Evolutionary conservation across 805 yeast species (phyloP).

Genomic region (Wickerhamiella allomyrinae): DNA sequence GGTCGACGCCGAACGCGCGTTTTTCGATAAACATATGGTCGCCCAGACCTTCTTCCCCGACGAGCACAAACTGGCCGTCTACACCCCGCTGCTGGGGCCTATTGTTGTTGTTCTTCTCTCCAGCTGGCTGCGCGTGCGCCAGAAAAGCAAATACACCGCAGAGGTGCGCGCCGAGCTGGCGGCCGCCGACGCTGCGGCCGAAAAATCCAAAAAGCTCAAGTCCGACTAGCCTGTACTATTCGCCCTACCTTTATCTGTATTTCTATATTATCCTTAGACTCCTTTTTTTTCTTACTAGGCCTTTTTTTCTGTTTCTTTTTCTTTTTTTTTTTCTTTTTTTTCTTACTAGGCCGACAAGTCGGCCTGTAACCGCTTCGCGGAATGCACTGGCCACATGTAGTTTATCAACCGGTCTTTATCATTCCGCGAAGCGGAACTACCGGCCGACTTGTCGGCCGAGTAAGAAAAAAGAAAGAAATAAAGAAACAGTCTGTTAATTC

Average conservation of each 20-base stretch:
- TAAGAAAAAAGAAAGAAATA: conserved; percentile 1
- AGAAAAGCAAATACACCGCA: not conserved
- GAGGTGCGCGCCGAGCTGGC: conserved; percentile 1
- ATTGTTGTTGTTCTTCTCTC: conserved; percentile 42
- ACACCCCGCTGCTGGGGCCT: conserved; percentile 83
- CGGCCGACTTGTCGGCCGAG: too few species aligned
- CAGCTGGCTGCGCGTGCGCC: conserved; percentile 18
- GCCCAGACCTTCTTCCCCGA: conserved; percentile 91
- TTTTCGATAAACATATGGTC: conserved; percentile 88
- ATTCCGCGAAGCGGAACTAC: too few species aligned
- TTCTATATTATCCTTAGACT: too few species aligned
- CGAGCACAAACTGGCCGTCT: conserved; percentile 90
- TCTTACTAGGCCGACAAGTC: too few species aligned
- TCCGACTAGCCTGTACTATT: too few species aligned
- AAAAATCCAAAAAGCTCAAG: not conserved
- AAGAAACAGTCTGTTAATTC: not conserved
- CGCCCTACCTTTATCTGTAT: too few species aligned
- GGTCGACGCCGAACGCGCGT: conserved; percentile 54
- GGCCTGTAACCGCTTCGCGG: too few species aligned
- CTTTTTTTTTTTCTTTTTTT: not conserved
- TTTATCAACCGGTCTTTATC: too few species aligned
- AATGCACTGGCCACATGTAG: too few species aligned
- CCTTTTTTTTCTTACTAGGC: not conserved
- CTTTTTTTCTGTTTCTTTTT: too few species aligned
- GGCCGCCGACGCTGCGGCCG: conserved; percentile 2